Percentiles rank a stretch among this genome's conserved stretches.
These are phyloP conservation scores for Clavariopsis aquatica DNA, from an alignment of 495 filamentous ascomycete genomes.

Conservation along the genomic window DNA sequence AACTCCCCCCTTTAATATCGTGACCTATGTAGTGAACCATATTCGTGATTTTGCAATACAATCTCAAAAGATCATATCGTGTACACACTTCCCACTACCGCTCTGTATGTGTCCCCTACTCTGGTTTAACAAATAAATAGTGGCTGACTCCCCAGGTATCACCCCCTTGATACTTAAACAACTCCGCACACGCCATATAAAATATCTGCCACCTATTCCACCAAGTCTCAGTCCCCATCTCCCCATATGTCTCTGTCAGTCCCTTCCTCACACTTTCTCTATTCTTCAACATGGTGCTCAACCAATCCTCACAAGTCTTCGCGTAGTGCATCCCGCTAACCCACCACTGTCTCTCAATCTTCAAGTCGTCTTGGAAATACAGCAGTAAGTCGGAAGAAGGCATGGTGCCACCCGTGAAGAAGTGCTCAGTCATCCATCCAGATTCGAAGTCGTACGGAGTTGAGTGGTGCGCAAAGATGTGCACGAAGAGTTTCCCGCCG, in stretches of 20 bases:
- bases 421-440: slow-evolving; percentile 71
- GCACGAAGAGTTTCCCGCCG: slow-evolving; percentile 64
- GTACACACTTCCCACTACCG: no score
- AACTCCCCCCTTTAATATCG: no score
- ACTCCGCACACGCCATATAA: slow-evolving; percentile 67
- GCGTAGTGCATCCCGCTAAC: slow-evolving; percentile 64
- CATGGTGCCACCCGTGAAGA: slow-evolving; percentile 72
- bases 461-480: slow-evolving; percentile 61
- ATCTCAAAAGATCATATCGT: no score
- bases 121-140: slow-evolving; percentile 61
- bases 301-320: slow-evolving; percentile 65
- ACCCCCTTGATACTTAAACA: slow-evolving; percentile 62
- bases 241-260: slow-evolving; percentile 61
- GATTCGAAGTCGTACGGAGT: slow-evolving; percentile 67
- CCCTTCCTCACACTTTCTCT: slow-evolving; percentile 60
- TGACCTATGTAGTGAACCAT: no score
- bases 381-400: slow-evolving; percentile 63
- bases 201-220: slow-evolving; percentile 69
- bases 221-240: slow-evolving; percentile 57
- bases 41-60: no score
- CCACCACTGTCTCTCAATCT: slow-evolving; percentile 63
- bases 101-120: no score
- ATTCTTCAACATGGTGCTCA: slow-evolving; percentile 54
- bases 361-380: slow-evolving; percentile 65
- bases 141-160: slow-evolving; percentile 66